phyloP scores from a whole-genome alignment of 2,329 filamentous ascomycete genomes.

The Chaetomiaceae sp. region DNA sequence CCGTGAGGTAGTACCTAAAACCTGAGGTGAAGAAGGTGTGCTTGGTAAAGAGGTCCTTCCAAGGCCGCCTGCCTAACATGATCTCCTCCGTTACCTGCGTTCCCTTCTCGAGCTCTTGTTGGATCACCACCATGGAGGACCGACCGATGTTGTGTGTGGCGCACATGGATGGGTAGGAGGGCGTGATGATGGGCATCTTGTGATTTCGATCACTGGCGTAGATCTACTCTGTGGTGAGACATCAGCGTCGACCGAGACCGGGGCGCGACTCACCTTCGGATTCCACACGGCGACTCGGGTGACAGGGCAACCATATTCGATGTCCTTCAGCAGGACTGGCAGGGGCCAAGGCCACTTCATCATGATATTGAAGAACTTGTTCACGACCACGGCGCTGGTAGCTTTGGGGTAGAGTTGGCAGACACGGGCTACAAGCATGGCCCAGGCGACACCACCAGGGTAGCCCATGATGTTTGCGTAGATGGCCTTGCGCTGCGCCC shows the following conservation, averaged over 20 bases:
- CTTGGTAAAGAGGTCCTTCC: slow-evolving; percentile 83
- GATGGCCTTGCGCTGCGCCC: slow-evolving; percentile 86
- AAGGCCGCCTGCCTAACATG: slow-evolving; percentile 66
- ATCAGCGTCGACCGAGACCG: slow-evolving; percentile 9
- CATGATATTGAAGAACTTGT: slow-evolving; percentile 93
- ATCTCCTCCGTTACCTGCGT: slow-evolving; percentile 74
- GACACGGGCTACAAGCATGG: slow-evolving; percentile 91
- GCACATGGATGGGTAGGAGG: slow-evolving; percentile 96
- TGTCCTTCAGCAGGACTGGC: slow-evolving; percentile 83
- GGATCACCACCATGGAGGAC: slow-evolving; percentile 79
- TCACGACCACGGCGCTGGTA: slow-evolving; percentile 77
- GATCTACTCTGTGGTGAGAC: slow-evolving; percentile 42
- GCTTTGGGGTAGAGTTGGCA: slow-evolving; percentile 96
- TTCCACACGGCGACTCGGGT: slow-evolving; percentile 84
- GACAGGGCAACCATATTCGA: slow-evolving; percentile 68
- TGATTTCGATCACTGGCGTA: slow-evolving; percentile 79
- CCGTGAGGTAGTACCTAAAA: slow-evolving; percentile 92
- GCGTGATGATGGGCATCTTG: slow-evolving; percentile 97
- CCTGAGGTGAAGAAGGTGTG: slow-evolving; percentile 90
- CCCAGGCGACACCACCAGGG: slow-evolving; percentile 95
- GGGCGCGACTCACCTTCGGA: slow-evolving; percentile 58
- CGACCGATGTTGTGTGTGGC: slow-evolving; percentile 88
- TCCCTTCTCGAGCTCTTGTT: slow-evolving; percentile 73
- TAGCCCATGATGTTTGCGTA: slow-evolving; percentile 97
- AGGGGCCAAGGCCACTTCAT: slow-evolving; percentile 88